Evolutionary conservation across 129 eudicot genomes (phyloP), one percentile per base, ranked within the genome.

Genomic region (Tagetes patula): DNA sequence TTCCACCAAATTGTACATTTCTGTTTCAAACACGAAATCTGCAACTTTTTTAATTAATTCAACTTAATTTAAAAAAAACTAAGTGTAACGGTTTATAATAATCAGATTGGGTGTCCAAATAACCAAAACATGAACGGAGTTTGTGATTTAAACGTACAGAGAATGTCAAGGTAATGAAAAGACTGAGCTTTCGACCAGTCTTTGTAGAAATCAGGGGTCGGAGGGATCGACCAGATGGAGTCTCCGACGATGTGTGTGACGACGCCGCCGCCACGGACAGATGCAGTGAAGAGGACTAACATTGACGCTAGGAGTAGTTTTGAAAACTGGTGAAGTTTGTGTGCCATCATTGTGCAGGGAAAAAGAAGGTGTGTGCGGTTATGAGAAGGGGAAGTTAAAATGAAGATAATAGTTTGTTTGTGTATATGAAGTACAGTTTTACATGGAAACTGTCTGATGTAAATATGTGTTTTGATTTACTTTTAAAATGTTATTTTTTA

Each of bases 181-280:
- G 75, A 10, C 27, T 64, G 84, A n/a, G 88, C 76, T 36, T 83
- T 64, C 3, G 92, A 79, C 92, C 92, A 87, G 12, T 79, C 82
- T 1, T 63, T 46, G 75, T 84, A 87, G 82, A 87, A 87, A 71
- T 73, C 41, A 13, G 66, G 66, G 75, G 77, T 79, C 0, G 82
- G 79, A 40, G 92, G 92, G 49, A 87, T 76, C 3, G 92, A 75
- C 92, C 88, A 87, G 37, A 81, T 32, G 3, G 84, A 79, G 62
- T 75, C 87, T 5, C 92, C 88, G 2, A 87, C 92, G 4, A 0
- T 56, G 80, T 76, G 80, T 76, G 3, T 34, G 9, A 33, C 58
- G 31, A 61, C 74, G 10, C 61, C 9, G 27, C 27, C 27, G 27
- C 27, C 27, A 20, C 27, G 27, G 68, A 13, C 80, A n/a, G 39